Conservation (phyloP, 106 monocot species). For the Ottelia alismoides region DNA sequence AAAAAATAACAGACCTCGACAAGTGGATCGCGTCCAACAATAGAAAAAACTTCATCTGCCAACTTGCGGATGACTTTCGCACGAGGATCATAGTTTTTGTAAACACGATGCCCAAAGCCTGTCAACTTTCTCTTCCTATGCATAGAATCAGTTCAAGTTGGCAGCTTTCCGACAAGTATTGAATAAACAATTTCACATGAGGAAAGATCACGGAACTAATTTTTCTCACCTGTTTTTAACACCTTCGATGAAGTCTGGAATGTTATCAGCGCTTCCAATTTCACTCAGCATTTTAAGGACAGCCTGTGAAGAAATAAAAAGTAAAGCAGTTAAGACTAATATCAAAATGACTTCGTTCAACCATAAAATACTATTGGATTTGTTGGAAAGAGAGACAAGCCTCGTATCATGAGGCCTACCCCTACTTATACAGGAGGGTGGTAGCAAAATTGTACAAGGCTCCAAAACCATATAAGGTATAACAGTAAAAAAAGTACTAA, state of each 20-base stretch:
- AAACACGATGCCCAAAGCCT: slow-evolving; percentile 95
- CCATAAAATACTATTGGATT: too few species aligned
- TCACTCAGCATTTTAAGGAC: slow-evolving; percentile 94
- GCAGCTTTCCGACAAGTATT: background rate
- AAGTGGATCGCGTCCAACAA: slow-evolving; percentile 89
- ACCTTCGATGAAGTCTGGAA: slow-evolving; percentile 84
- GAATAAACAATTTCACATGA: background rate
- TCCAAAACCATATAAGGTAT: background rate
- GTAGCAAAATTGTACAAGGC: background rate
- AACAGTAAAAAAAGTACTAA: too few species aligned
- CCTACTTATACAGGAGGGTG: too few species aligned
- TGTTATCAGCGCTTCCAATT: slow-evolving; percentile 74
- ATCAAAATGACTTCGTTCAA: too few species aligned
- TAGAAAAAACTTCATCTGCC: slow-evolving; percentile 97
- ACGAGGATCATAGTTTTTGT: slow-evolving; percentile 99
- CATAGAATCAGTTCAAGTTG: slow-evolving; percentile 7
- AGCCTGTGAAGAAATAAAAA: slow-evolving; percentile 32
- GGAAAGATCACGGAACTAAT: background rate
- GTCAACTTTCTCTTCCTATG: slow-evolving; percentile 88
- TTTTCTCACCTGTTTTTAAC: slow-evolving; percentile 62
- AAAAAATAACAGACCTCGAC: slow-evolving; percentile 57
- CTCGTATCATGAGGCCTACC: too few species aligned
- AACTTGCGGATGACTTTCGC: slow-evolving; percentile 90
- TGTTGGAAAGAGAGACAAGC: too few species aligned
- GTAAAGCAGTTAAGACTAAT: too few species aligned